phyloP scores from a whole-genome alignment of 345 rosid species.

The Anastatica hierochuntica region DNA sequence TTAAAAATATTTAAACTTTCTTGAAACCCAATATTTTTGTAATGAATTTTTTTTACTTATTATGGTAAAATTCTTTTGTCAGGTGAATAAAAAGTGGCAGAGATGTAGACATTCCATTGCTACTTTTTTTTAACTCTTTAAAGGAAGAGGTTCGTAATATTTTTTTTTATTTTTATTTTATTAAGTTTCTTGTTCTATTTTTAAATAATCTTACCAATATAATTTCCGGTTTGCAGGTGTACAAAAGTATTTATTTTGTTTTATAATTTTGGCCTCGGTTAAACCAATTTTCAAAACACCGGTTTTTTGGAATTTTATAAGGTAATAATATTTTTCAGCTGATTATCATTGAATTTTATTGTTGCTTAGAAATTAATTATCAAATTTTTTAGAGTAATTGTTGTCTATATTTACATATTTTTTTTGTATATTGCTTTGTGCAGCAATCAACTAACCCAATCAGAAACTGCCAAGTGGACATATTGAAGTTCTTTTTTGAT shows the following conservation, averaged over 20 bases:
- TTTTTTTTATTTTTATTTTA: too few relatives aligned
- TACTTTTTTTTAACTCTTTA: background rate
- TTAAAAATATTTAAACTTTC: background rate
- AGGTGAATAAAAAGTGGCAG: background rate
- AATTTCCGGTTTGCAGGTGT: slow-evolving; percentile 47
- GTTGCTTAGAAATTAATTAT: background rate
- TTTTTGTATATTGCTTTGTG: slow-evolving; percentile 4
- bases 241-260: slow-evolving; percentile 26
- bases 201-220: background rate
- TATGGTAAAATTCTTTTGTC: background rate
- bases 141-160: background rate
- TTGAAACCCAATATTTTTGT: background rate
- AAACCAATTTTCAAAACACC: slow-evolving; percentile 28
- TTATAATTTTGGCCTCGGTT: slow-evolving; percentile 23
- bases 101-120: background rate
- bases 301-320: slow-evolving; percentile 19
- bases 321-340: slow-evolving; percentile 26
- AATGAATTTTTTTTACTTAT: background rate
- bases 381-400: background rate
- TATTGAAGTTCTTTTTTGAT: slow-evolving; percentile 31
- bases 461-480: slow-evolving; percentile 40
- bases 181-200: background rate
- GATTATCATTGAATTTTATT: background rate
- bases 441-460: slow-evolving; percentile 30
- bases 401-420: background rate